Evolutionary conservation across 495 filamentous ascomycete species (phyloP), one percentile per base, ranked within the genome.

Genomic region (Pyrenopolyporus hunteri): DNA sequence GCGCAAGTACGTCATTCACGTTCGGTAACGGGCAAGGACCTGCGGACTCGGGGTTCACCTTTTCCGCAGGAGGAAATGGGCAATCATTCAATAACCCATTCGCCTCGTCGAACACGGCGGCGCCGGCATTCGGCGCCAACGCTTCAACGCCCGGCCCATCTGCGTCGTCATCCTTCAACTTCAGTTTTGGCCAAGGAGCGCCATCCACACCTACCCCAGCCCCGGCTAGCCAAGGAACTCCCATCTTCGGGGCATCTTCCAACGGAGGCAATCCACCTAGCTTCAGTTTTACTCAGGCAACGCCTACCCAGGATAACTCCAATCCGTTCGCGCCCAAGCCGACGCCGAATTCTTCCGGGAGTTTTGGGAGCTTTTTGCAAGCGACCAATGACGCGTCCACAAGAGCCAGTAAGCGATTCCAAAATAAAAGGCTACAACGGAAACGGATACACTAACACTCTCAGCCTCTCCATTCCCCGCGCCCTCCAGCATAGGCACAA

Each of bases 401-500:
- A 67, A 66, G 76, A 70, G 76, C 74, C 43, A 77, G 78, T 81
- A 70, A 74, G 73, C 69, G 9, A 31, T 28, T 54, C 11, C 1
- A 9, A 8, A 37, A 19, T 3, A 29, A 25, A 22, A 54, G 4
- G 39, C 16, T 40, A 10, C 19, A 45, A 17, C n/a, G n/a, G n/a
- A n/a, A n/a, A n/a, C n/a, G n/a, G 10, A 20, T 10, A 45, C 44
- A 63, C 52, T 64, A 68, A 74, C 51, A 44, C 13, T 4, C 43
- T 14, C 49, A 82, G 79, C 70, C 68, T 75, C 77, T 36, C 77
- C 79, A 39, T 79, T 80, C 51, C 78, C 78, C 42, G 77, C 74
- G 16, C 78, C 78, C 29, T 82, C 79, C 37, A 82, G 79, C 47
- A 72, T 85, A 56, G 82, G 79, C 4, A 80, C 80, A 14, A 83